Percentiles rank a stretch among this genome's conserved stretches.
Evolutionary conservation across 192 early-diverging fungal species (phyloP).

Genomic region (Geosiphon pyriformis): DNA sequence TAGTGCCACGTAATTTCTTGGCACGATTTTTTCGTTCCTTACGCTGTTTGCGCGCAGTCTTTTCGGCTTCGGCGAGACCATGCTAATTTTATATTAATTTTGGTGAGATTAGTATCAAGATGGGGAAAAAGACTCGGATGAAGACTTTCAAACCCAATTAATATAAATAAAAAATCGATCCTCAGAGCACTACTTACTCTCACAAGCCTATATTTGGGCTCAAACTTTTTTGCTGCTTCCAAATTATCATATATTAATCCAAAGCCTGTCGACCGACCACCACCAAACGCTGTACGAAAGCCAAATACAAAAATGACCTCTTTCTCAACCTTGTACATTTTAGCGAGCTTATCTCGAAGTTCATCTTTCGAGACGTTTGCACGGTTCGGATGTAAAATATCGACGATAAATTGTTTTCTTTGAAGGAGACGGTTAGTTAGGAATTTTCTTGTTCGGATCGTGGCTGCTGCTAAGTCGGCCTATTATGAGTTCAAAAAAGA

Average conservation of each 20-base stretch:
- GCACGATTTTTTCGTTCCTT: constrained; percentile 98
- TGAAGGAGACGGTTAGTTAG: constrained; percentile 96
- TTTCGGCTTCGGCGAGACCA: constrained; percentile 60
- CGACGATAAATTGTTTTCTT: constrained; percentile 96
- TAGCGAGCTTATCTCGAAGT: constrained; percentile 87
- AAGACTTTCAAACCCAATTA: no score
- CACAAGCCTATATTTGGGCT: constrained; percentile 96
- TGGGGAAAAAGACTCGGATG: no score
- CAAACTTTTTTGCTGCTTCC: constrained; percentile 95
- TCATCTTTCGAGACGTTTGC: constrained; percentile 92
- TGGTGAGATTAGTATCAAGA: no score
- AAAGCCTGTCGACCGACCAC: constrained; percentile 93
- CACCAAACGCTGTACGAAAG: constrained; percentile 94
- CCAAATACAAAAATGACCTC: constrained; percentile 91
- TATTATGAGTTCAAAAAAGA: constrained; percentile 29
- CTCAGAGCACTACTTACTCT: constrained; percentile 46
- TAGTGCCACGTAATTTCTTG: constrained; percentile 98
- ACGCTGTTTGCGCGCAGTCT: constrained; percentile 91
- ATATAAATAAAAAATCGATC: background rate
- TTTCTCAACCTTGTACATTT: constrained; percentile 91
- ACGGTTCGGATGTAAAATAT: constrained; percentile 91
- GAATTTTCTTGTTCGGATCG: constrained; percentile 98
- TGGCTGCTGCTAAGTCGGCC: constrained; percentile 72
- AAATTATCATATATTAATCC: constrained; percentile 93
- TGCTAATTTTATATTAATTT: no score